These are phyloP conservation scores for Suillus decipiens DNA, from an alignment of 768 basidiomycete species.

Conservation along the genomic window DNA sequence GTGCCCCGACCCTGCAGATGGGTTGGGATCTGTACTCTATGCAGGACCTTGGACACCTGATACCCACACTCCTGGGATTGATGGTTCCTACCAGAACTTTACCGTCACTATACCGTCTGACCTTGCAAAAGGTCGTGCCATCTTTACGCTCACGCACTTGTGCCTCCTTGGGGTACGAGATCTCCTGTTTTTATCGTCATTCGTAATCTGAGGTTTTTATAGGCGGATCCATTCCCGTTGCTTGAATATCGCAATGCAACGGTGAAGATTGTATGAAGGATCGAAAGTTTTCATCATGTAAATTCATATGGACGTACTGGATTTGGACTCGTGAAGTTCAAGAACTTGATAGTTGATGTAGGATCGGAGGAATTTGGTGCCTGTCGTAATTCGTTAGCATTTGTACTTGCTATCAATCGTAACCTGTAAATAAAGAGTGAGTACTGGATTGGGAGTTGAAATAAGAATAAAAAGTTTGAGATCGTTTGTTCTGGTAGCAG, in stretches of 20 bases:
- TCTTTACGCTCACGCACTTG: slow-evolving; percentile 32
- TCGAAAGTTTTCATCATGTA: background rate
- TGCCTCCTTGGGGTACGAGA: slow-evolving; percentile 27
- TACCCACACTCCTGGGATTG: slow-evolving; percentile 9
- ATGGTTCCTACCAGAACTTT: slow-evolving; percentile 32
- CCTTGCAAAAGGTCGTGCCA: slow-evolving; percentile 21
- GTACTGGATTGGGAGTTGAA: too few species aligned
- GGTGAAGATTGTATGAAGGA: slow-evolving; percentile 22
- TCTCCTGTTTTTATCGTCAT: background rate
- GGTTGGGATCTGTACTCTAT: slow-evolving; percentile 30
- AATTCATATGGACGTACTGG: too few species aligned
- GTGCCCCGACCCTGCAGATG: slow-evolving; percentile 24
- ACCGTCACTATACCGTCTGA: slow-evolving; percentile 18
- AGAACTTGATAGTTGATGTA: background rate
- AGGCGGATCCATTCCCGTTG: slow-evolving; percentile 25
- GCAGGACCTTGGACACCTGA: slow-evolving; percentile 31
- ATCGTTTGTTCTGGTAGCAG: too few species aligned
- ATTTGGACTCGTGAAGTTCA: background rate
- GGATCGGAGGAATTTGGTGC: background rate
- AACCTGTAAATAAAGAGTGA: background rate
- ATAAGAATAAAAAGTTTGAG: too few species aligned
- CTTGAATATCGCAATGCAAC: slow-evolving; percentile 30
- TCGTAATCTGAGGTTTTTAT: background rate
- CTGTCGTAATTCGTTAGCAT: background rate
- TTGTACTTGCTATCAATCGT: background rate